A percentile compares a stretch with the other conserved stretches of the same genome.
phyloP scores from a whole-genome alignment of 345 rosid species.

The Cardamine resedifolia region DNA sequence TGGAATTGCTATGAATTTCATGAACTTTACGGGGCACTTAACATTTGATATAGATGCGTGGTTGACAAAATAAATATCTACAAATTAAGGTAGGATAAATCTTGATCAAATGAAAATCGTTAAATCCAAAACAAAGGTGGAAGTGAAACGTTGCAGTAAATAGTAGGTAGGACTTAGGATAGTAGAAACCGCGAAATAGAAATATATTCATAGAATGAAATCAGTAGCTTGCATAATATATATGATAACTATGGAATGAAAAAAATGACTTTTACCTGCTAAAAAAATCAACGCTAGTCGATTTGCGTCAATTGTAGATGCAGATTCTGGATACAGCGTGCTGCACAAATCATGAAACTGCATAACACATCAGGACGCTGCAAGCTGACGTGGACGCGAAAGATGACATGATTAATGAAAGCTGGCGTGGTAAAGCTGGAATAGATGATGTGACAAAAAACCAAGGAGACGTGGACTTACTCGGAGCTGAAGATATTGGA shows the following conservation, averaged over 20 bases:
- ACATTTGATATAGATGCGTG: neutral
- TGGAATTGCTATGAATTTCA: neutral
- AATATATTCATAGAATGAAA: neutral
- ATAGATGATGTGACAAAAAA: no score
- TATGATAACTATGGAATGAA: neutral
- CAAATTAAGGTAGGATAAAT: no score
- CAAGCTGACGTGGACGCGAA: no score
- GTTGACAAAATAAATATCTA: no score
- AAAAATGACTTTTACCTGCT: neutral
- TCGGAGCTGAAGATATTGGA: no score
- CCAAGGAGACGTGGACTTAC: no score
- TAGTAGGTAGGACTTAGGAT: neutral
- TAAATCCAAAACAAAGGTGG: neutral
- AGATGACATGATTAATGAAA: no score
- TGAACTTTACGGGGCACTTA: neutral
- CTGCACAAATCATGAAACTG: no score
- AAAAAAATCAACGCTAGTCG: neutral
- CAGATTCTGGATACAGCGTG: no score
- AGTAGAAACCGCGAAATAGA: neutral
- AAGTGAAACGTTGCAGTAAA: neutral
- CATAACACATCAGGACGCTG: no score
- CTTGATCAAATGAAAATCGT: neutral
- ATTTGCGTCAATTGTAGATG: neutral
- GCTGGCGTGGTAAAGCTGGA: no score
- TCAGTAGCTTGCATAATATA: neutral